phyloP scores from a whole-genome alignment of 2,329 filamentous ascomycete species.

The Penicillium sp. region DNA sequence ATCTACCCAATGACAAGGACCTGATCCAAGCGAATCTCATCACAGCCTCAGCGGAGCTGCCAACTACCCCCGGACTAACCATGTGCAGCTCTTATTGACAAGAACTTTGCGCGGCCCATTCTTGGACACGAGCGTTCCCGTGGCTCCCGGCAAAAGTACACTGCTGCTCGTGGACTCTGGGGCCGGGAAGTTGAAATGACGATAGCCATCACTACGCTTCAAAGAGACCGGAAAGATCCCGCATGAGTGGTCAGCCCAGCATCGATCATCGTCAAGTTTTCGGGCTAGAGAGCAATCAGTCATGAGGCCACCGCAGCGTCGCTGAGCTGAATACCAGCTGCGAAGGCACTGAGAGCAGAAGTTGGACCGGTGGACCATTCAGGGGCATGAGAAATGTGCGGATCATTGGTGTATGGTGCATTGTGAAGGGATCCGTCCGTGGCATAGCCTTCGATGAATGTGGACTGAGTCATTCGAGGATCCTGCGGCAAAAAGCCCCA shows the following conservation, averaged over 20 bases:
- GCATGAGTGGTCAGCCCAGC: background rate
- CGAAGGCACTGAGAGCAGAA: constrained; percentile 41
- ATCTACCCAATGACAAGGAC: background rate
- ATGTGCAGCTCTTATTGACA: constrained; percentile 6
- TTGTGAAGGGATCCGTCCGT: constrained; percentile 49
- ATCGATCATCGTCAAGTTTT: constrained; percentile 5
- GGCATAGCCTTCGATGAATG: constrained; percentile 53
- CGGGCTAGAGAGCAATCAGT: constrained; percentile 5
- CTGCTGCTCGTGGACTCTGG: constrained; percentile 3
- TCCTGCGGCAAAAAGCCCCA: constrained; percentile 59
- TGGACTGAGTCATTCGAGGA: constrained; percentile 53
- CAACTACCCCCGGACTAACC: constrained; percentile 9
- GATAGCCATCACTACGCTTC: background rate
- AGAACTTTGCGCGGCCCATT: constrained; percentile 5
- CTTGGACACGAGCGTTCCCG: constrained; percentile 7
- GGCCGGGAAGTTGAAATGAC: background rate
- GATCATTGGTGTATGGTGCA: constrained; percentile 49
- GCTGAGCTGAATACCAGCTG: constrained; percentile 43
- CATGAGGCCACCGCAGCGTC: constrained; percentile 30
- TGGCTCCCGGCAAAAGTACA: constrained; percentile 7
- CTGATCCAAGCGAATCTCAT: background rate
- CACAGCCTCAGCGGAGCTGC: constrained; percentile 30
- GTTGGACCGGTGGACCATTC: constrained; percentile 54
- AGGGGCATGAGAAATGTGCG: constrained; percentile 50
- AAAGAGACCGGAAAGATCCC: constrained; percentile 2